Percentiles rank a stretch among this genome's conserved stretches.
These are phyloP conservation scores for Cystobasidium onofrii DNA, from an alignment of 768 basidiomycete genomes.

Conservation along the genomic window DNA sequence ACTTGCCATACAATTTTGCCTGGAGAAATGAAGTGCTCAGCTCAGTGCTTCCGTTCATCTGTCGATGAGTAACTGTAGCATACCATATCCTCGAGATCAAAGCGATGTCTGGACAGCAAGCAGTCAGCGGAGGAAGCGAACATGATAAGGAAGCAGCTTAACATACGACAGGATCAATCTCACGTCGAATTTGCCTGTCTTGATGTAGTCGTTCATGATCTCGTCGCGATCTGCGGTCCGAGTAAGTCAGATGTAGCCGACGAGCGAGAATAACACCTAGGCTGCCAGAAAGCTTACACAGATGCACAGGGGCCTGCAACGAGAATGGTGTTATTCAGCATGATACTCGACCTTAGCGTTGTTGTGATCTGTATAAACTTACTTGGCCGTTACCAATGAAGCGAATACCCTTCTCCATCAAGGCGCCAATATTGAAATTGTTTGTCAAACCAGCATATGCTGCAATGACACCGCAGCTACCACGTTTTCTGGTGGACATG, in stretches of 20 bases:
- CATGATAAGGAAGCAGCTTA: slow-evolving; percentile 34
- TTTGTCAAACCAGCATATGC: slow-evolving; percentile 58
- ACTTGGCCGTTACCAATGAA: slow-evolving; percentile 64
- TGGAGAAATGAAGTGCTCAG: background rate
- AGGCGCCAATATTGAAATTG: slow-evolving; percentile 60
- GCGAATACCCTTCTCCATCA: slow-evolving; percentile 69
- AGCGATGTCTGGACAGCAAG: slow-evolving; percentile 50
- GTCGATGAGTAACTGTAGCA: background rate
- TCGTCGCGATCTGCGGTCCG: slow-evolving; percentile 58
- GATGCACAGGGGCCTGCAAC: slow-evolving; percentile 37
- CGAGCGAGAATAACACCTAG: background rate
- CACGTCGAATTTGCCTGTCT: slow-evolving; percentile 59
- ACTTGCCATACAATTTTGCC: slow-evolving; percentile 56
- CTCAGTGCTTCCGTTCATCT: too few species aligned
- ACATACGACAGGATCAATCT: slow-evolving; percentile 37
- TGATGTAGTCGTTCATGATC: slow-evolving; percentile 59
- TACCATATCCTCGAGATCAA: slow-evolving; percentile 57
- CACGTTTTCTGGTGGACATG: slow-evolving; percentile 53
- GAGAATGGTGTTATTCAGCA: too few species aligned
- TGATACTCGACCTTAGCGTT: too few species aligned
- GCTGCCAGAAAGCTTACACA: slow-evolving; percentile 5
- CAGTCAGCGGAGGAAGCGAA: background rate
- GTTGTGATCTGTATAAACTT: background rate
- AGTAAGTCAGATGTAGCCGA: background rate
- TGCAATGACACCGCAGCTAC: slow-evolving; percentile 58